Conservation (phyloP, 164 flowering plant species). For the Akebia trifoliata region DNA sequence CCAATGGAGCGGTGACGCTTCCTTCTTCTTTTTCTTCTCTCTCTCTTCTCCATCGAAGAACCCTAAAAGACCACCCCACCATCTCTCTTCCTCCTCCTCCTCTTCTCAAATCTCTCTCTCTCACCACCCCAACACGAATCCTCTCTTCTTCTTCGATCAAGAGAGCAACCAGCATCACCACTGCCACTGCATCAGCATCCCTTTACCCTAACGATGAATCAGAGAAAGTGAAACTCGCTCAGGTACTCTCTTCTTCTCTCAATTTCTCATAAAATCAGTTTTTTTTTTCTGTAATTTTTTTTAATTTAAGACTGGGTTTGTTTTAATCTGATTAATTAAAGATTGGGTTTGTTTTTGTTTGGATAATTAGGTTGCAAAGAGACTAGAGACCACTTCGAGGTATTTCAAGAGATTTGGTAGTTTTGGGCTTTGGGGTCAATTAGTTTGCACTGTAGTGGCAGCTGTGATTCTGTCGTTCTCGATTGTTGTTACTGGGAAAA, state of each 20-base stretch:
- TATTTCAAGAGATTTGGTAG: constrained; percentile 82
- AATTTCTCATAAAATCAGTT: background rate
- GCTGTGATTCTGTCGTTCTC: constrained; percentile 96
- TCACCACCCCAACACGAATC: constrained; percentile 5
- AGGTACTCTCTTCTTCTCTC: constrained; percentile 33
- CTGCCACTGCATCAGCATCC: constrained; percentile 30
- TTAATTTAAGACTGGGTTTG: background rate
- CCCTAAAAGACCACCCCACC: constrained; percentile 4
- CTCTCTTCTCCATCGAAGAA: constrained; percentile 14
- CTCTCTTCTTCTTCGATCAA: constrained; percentile 2
- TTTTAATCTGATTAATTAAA: too few species aligned
- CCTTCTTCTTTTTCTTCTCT: constrained; percentile 10
- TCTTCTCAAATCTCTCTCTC: constrained; percentile 11
- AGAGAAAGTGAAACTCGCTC: constrained; percentile 75
- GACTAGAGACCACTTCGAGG: constrained; percentile 79
- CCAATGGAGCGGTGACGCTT: constrained; percentile 20
- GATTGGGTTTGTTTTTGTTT: constrained; percentile 10
- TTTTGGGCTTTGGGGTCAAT: constrained; percentile 95
- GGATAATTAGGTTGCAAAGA: constrained; percentile 68
- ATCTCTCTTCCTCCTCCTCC: constrained; percentile 11
- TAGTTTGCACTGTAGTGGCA: constrained; percentile 74
- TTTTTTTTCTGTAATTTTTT: background rate
- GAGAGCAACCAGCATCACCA: constrained; percentile 1
- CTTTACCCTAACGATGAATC: constrained; percentile 42
- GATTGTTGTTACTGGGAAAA: constrained; percentile 64